phyloP scores from a whole-genome alignment of 441 rosid species.

The Populus trichocarpa region DNA sequence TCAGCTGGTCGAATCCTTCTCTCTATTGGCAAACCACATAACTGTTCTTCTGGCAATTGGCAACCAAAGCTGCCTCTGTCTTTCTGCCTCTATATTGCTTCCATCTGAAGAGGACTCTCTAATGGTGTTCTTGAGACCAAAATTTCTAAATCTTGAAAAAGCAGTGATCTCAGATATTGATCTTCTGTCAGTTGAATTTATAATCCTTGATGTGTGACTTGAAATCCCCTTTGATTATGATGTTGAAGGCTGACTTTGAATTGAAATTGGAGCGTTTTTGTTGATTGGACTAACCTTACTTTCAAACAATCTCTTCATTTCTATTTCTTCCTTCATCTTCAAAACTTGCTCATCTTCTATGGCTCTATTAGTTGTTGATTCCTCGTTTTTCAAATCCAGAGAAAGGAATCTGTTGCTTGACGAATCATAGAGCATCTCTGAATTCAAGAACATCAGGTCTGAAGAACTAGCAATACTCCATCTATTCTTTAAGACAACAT shows the following conservation, averaged over 20 bases:
- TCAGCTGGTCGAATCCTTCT: conserved; percentile 34
- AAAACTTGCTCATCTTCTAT: conserved; percentile 24
- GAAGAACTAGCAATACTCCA: conserved; percentile 94
- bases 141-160: conserved; percentile 36
- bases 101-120: conserved; percentile 29
- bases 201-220: conserved; percentile 24
- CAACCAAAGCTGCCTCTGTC: conserved; percentile 63
- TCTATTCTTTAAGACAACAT: conserved; percentile 58
- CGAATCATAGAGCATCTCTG: conserved; percentile 56
- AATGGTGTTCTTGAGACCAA: conserved; percentile 19
- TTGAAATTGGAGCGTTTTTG: conserved; percentile 1
- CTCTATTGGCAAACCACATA: conserved; percentile 76
- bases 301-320: conserved; percentile 48
- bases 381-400: conserved; percentile 15
- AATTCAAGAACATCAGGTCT: conserved; percentile 68
- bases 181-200: conserved; percentile 44
- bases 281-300: conserved; percentile 28
- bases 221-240: conserved; percentile 21
- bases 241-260: conserved; percentile 23
- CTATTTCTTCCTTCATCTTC: conserved; percentile 54
- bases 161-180: too few species aligned
- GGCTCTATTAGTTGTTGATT: background rate
- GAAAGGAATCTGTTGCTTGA: conserved; percentile 55
- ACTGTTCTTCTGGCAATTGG: conserved; percentile 77
- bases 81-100: conserved; percentile 39